A percentile compares a stretch with the other conserved stretches of the same genome.
Conservation (phyloP, 805 yeast species). For the Lipomyces yamadae region DNA sequence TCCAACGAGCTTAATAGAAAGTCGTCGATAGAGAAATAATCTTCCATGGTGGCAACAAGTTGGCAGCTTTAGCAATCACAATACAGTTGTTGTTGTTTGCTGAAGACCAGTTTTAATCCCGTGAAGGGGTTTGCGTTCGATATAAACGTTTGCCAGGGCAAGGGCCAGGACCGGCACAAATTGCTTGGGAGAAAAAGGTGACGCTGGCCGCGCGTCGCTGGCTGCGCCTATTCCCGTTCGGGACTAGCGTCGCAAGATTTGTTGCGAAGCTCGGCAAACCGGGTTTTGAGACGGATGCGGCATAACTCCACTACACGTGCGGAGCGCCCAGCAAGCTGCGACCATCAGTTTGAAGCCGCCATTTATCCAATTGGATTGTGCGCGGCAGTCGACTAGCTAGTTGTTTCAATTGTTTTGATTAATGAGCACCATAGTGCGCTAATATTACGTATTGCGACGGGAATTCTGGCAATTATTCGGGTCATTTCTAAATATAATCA, state of each 20-base stretch:
- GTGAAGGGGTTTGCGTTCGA: not conserved
- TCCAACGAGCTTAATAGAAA: conserved; percentile 3
- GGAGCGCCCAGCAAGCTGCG: not conserved
- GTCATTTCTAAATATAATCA: too few species aligned
- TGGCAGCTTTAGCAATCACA: not conserved
- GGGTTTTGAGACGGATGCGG: too few species aligned
- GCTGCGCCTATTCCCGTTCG: conserved; percentile 12
- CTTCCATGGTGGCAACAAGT: not conserved
- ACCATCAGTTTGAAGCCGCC: not conserved
- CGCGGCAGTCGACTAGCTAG: too few species aligned
- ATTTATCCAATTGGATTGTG: too few species aligned
- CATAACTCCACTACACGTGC: too few species aligned
- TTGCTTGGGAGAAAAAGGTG: not conserved
- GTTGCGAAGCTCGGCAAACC: too few species aligned
- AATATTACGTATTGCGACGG: too few species aligned
- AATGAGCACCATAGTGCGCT: too few species aligned
- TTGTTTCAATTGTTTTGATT: too few species aligned
- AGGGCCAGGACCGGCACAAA: not conserved
- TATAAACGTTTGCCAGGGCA: not conserved
- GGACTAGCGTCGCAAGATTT: not conserved
- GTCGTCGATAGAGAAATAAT: conserved; percentile 10
- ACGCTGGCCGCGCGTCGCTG: conserved; percentile 19
- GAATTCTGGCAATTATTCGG: too few species aligned
- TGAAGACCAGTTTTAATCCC: too few species aligned
- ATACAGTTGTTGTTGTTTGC: too few species aligned